Conservation (phyloP, 106 monocot species). For the Triglochin maritima region DNA sequence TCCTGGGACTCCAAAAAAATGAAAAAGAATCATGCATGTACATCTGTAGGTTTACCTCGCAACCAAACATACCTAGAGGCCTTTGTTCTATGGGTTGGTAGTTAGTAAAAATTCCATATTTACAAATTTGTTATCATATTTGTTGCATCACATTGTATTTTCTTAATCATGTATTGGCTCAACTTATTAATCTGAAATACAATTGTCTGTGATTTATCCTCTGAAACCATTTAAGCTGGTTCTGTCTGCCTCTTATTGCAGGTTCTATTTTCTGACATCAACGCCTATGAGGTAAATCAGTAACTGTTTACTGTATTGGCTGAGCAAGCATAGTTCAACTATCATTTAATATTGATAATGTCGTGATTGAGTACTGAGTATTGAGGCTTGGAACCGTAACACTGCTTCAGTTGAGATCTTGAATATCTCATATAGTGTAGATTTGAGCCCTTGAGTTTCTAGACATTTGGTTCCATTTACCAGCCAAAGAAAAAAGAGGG, state of each 20-base stretch:
- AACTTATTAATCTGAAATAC: background rate
- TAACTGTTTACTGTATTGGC: background rate
- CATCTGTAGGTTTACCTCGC: no score
- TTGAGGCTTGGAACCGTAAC: no score
- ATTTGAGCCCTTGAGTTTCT: background rate
- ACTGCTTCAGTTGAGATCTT: no score
- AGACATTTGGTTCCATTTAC: background rate
- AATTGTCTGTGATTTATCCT: background rate
- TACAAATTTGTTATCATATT: background rate
- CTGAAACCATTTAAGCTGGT: background rate
- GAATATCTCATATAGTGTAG: background rate
- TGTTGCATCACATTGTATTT: background rate
- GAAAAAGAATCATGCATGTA: no score
- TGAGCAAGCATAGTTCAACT: background rate
- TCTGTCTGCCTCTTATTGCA: conserved; percentile 16
- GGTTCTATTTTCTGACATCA: conserved; percentile 95
- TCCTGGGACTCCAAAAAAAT: no score
- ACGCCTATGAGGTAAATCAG: conserved; percentile 76
- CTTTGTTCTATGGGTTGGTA: no score
- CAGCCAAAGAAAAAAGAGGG: no score
- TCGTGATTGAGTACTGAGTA: no score
- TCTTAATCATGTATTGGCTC: background rate
- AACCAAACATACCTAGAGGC: no score
- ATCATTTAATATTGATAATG: no score
- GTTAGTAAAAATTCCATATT: no score